Evolutionary conservation across 129 eudicot genomes (phyloP), one percentile per base, ranked within the genome.

Genomic region (Helichrysum umbraculigerum): DNA sequence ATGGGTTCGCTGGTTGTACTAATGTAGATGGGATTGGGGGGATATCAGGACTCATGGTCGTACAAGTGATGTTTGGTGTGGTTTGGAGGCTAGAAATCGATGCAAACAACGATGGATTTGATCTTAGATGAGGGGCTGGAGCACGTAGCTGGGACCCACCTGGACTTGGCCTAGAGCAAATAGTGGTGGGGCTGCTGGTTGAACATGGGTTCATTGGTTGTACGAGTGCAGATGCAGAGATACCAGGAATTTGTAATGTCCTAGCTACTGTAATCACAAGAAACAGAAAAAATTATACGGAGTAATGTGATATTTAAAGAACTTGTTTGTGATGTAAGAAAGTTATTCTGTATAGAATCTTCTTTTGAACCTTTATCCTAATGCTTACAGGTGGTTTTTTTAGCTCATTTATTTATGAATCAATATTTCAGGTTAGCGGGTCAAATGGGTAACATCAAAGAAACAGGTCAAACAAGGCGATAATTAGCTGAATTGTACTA

Each of bases 71-170:
- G 28, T 54, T n/a, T 7, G 20, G 22, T 39, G 22, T 64, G 56
- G 78, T 41, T 5, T 61, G 68, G 41, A 22, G 56, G 77, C 25
- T 68, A 67, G 60, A 25, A 52, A 41, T 15, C 14, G 82, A 39
- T 73, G 61, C 63, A 68, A 37, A 34, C 22, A 81, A 30, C 3
- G 56, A 44, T 1, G 78, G 71, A 58, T 79, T 67, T 32, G 84
- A 47, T 28, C 85, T 70, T 20, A 84, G 77, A 73, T 86, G 91
- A 29, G 96, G 96, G 12, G 93, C 85, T 5, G 93, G 89, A 28
- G 85, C 80, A 47, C 86, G 81, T 4, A 80, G 10, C 41, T 4
- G 29, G 15, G 33, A 8, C 15, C 76, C 51, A 20, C 76, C 75
- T 30, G 8, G 21, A 33, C 50, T 4, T 25, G 25, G 77, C n/a